Evolutionary conservation across 2,329 filamentous ascomycete species (phyloP), one percentile per base, ranked within the genome.

Genomic region (Diaporthe capsici): DNA sequence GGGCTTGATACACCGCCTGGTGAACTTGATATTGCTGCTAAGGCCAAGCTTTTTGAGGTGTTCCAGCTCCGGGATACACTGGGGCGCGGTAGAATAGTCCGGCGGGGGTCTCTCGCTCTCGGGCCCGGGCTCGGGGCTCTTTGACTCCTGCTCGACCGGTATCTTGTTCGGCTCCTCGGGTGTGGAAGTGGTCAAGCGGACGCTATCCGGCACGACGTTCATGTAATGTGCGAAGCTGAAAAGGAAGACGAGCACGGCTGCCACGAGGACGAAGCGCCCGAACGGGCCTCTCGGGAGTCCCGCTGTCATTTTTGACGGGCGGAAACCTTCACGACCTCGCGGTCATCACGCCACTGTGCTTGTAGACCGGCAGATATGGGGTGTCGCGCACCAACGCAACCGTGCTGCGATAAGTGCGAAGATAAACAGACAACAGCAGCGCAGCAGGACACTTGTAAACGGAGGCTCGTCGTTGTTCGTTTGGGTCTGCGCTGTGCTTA

Each of bases 1-100:
- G 55, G 74, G 74, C 47, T 57, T 73, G 22, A 76, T 76, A 72
- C 74, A 76, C 2, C 74, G 55, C 60, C 55, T 76, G 42, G 61
- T 53, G 61, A 70, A 73, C 42, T 58, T 73, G 53, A 76, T 76
- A n/a, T 68, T 70, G 42, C 39, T 55, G 55, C 61, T 73, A 13
- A 76, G 71, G 20, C 34, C 58, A 44, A 75, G 60, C 20, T 28
- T 39, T 17, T 61, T 63, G 15, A 76, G 61, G 53, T 63, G 61
- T 12, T 61, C 63, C 5, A 76, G 53, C 22, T 68, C 25, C 7
- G 70, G 47, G 13, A 68, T 53, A 53, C 65, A 68, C 31, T 39
- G 31, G 8, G 65, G 47, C 15, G 47, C 31, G 13, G 8, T 13
- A 10, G 65, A 53, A 15, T 53, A 68, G 31, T 68, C 65, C 7